phyloP scores from a whole-genome alignment of 352 stramenopile genomes.

The Pythium insidiosum region DNA sequence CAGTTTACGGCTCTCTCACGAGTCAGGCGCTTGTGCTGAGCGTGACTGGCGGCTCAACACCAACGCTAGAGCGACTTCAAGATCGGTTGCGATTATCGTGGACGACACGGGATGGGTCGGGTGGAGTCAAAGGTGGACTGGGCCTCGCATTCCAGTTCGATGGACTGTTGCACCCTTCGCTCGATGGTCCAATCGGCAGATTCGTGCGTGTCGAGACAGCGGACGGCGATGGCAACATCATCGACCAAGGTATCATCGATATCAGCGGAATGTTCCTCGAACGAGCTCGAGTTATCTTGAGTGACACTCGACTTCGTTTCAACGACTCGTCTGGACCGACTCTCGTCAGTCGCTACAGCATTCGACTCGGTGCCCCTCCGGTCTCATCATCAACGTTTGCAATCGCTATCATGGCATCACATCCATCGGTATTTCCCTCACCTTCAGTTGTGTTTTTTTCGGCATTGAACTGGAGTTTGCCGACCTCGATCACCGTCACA shows the following conservation, averaged over 20 bases:
- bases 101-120: background rate
- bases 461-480: slow-evolving; percentile 30
- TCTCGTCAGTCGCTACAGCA: slow-evolving; percentile 17
- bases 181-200: slow-evolving; percentile 47
- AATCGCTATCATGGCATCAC: too few relatives aligned
- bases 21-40: slow-evolving; percentile 7
- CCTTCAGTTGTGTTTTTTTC: slow-evolving; percentile 31
- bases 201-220: slow-evolving; percentile 41
- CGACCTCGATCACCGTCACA: slow-evolving; percentile 19
- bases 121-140: slow-evolving; percentile 11
- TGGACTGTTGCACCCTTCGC: slow-evolving; percentile 27
- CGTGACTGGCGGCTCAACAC: slow-evolving; percentile 1
- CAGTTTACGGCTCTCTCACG: too few relatives aligned
- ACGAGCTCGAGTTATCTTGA: slow-evolving; percentile 32
- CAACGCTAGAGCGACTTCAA: background rate
- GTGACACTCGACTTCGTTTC: slow-evolving; percentile 10
- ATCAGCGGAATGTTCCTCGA: slow-evolving; percentile 21
- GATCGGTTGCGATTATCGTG: background rate
- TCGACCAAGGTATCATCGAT: slow-evolving; percentile 47
- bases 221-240: slow-evolving; percentile 23
- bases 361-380: slow-evolving; percentile 36
- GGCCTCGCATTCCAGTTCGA: slow-evolving; percentile 10
- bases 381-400: too few relatives aligned
- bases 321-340: slow-evolving; percentile 5
- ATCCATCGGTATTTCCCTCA: too few relatives aligned